Percentiles rank a stretch among this genome's conserved stretches.
Conservation (phyloP, 108 stramenopile genomes). For the Cyclotella cryptica region DNA sequence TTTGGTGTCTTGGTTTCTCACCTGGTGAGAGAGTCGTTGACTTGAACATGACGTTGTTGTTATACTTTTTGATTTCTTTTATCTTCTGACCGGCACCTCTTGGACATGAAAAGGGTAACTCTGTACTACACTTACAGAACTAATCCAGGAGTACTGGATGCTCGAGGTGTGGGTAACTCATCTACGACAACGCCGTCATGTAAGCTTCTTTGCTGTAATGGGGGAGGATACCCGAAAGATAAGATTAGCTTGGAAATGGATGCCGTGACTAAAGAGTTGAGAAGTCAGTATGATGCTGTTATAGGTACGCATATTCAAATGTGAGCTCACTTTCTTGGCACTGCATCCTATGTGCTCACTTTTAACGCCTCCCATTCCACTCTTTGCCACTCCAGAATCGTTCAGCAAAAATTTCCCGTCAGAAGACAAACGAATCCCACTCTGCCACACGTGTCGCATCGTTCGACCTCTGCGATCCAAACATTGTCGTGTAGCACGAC, state of each 20-base stretch:
- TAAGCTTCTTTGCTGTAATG: slow-evolving; percentile 26
- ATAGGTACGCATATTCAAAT: slow-evolving; percentile 28
- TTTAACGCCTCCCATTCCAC: background rate
- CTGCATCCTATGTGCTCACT: background rate
- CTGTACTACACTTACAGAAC: slow-evolving; percentile 70
- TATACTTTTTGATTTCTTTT: background rate
- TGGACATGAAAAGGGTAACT: slow-evolving; percentile 23
- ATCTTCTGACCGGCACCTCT: background rate
- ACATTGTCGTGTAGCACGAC: slow-evolving; percentile 88
- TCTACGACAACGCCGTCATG: slow-evolving; percentile 31
- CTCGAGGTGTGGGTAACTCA: slow-evolving; percentile 30
- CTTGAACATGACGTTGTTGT: background rate
- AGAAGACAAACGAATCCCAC: slow-evolving; percentile 52
- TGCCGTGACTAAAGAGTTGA: slow-evolving; percentile 54
- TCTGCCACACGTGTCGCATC: slow-evolving; percentile 97
- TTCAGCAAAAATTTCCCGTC: slow-evolving; percentile 62
- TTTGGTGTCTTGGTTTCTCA: slow-evolving; percentile 48
- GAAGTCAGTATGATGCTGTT: slow-evolving; percentile 77
- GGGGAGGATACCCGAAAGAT: slow-evolving; percentile 43
- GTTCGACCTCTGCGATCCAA: slow-evolving; percentile 93
- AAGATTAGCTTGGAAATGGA: slow-evolving; percentile 56
- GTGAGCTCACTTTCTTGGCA: background rate
- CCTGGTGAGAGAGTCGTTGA: slow-evolving; percentile 37
- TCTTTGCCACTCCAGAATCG: slow-evolving; percentile 40
- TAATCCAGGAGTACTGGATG: slow-evolving; percentile 76